Evolutionary conservation across 2,329 filamentous ascomycete species (phyloP).

Genomic region (Pseudogymnoascus sp.): DNA sequence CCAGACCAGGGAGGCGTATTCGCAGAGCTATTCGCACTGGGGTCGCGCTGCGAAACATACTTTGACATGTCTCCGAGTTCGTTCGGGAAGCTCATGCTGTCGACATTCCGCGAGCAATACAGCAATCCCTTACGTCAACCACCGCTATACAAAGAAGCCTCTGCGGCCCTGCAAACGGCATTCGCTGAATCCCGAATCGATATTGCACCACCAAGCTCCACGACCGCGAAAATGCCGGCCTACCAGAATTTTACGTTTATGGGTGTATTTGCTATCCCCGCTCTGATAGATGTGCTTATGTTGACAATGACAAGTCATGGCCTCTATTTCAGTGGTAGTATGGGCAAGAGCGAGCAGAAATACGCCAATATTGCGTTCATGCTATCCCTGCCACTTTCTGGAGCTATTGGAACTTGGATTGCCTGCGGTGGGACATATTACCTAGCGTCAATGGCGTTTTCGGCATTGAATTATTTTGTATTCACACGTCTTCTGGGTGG

Average conservation of each 20-base stretch:
- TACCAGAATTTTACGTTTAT: constrained; percentile 47
- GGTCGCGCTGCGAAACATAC: constrained; percentile 55
- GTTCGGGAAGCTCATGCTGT: constrained; percentile 33
- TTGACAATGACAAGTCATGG: constrained; percentile 52
- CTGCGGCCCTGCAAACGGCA: constrained; percentile 45
- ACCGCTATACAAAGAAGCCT: constrained; percentile 43
- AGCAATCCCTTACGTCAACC: constrained; percentile 33
- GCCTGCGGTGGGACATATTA: constrained; percentile 58
- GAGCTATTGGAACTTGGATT: constrained; percentile 55
- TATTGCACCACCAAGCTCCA: constrained; percentile 35
- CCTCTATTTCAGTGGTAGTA: constrained; percentile 51
- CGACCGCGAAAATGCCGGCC: constrained; percentile 35
- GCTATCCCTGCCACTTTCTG: constrained; percentile 50
- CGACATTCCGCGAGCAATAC: constrained; percentile 41
- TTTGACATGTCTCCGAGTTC: constrained; percentile 47
- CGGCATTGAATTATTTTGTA: constrained; percentile 35
- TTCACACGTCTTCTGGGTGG: constrained; percentile 40
- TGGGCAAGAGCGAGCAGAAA: constrained; percentile 42
- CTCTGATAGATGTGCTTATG: constrained; percentile 52
- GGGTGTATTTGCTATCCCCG: constrained; percentile 55
- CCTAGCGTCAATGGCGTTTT: constrained; percentile 46
- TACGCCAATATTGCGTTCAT: constrained; percentile 49
- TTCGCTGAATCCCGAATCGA: constrained; percentile 46
- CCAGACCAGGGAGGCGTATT: constrained; percentile 57
- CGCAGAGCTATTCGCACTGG: constrained; percentile 54